Evolutionary conservation across 257 asterid species (phyloP).

Genomic region (Cynanchum wilfordii): DNA sequence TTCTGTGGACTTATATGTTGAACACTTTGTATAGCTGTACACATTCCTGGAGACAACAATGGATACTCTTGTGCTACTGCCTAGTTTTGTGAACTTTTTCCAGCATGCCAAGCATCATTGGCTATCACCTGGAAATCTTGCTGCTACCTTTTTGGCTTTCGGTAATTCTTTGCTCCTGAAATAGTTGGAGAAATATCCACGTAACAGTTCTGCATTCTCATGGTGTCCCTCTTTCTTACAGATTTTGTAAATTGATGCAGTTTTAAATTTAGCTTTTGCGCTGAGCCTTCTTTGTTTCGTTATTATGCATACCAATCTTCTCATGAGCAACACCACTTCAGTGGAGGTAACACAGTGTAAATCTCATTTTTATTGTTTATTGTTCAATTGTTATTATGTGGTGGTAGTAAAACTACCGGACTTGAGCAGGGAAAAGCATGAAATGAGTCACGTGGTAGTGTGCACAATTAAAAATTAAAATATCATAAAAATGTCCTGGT

Average conservation of each 20-base stretch:
- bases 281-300: slow-evolving; percentile 86
- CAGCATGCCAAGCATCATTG: slow-evolving; percentile 42
- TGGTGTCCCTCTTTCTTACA: slow-evolving; percentile 53
- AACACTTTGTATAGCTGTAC: slow-evolving; percentile 42
- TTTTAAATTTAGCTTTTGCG: slow-evolving; percentile 78
- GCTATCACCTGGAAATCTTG: slow-evolving; percentile 63
- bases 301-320: slow-evolving; percentile 60
- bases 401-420: neutral
- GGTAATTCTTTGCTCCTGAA: slow-evolving; percentile 40
- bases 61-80: slow-evolving; percentile 75
- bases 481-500: neutral
- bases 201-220: slow-evolving; percentile 35
- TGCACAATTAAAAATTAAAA: neutral
- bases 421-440: neutral
- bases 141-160: slow-evolving; percentile 73
- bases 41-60: slow-evolving; percentile 69
- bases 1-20: slow-evolving; percentile 15
- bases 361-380: neutral
- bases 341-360: slow-evolving; percentile 49
- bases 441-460: neutral
- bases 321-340: slow-evolving; percentile 77
- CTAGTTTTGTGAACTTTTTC: slow-evolving; percentile 63
- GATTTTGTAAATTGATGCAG: slow-evolving; percentile 80
- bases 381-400: neutral
- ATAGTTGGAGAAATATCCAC: slow-evolving; percentile 5